These are phyloP conservation scores for Penicillium sp. DNA, from an alignment of 2,329 filamentous ascomycete species.

Conservation along the genomic window DNA sequence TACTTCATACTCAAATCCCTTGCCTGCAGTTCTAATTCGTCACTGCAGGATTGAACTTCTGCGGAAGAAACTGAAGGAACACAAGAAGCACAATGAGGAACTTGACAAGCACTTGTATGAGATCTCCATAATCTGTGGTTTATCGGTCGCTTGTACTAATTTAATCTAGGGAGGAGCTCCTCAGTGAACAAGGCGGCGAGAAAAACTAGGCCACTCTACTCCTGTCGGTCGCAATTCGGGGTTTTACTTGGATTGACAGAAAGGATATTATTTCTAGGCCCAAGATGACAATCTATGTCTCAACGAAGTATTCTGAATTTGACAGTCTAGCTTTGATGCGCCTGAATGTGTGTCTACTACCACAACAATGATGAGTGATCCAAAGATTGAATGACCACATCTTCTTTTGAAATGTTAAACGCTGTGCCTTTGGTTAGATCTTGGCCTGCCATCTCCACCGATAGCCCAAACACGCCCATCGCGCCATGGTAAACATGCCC, in stretches of 20 bases:
- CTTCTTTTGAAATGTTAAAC: neutral
- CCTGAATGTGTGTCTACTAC: neutral
- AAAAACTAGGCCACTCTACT: slow-evolving; percentile 10
- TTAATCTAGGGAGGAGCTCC: slow-evolving; percentile 14
- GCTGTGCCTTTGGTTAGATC: slow-evolving; percentile 20
- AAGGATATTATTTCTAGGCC: neutral
- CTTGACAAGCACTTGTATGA: slow-evolving; percentile 29
- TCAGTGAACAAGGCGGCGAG: slow-evolving; percentile 19
- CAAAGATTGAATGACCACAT: neutral
- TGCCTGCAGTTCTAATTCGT: neutral
- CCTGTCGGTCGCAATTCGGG: neutral
- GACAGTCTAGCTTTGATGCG: neutral
- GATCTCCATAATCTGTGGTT: neutral
- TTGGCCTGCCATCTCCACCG: slow-evolving; percentile 40
- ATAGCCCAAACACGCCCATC: slow-evolving; percentile 43
- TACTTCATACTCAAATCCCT: neutral
- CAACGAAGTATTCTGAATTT: neutral
- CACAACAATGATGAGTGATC: neutral
- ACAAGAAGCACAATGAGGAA: slow-evolving; percentile 26
- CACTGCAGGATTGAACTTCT: slow-evolving; percentile 15
- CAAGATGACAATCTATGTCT: neutral
- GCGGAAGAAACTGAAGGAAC: slow-evolving; percentile 23
- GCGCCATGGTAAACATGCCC: slow-evolving; percentile 34
- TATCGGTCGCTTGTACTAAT: neutral
- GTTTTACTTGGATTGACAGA: neutral